A percentile compares a stretch with the other conserved stretches of the same genome.
phyloP scores from a whole-genome alignment of 805 yeast genomes.

The Yamadazyma takamatsuzukensis region DNA sequence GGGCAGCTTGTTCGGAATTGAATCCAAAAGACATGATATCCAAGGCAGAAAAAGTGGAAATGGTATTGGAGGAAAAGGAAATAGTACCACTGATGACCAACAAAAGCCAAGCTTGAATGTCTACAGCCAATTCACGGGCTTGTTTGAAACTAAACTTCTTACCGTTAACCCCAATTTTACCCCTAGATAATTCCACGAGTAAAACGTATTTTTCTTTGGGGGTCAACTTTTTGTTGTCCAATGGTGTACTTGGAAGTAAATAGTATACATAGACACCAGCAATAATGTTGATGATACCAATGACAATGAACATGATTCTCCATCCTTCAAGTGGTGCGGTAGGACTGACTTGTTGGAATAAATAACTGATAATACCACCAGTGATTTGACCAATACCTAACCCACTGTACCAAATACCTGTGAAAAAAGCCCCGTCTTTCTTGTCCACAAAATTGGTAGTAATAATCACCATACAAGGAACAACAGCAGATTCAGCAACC shows the following conservation, averaged over 20 bases:
- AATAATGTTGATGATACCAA: slow-evolving; percentile 15
- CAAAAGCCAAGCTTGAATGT: slow-evolving; percentile 18
- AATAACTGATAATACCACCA: slow-evolving; percentile 18
- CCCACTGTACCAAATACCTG: slow-evolving; percentile 22
- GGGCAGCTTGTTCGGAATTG: slow-evolving; percentile 16
- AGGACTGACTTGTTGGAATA: slow-evolving; percentile 14
- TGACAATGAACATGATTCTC: slow-evolving; percentile 18
- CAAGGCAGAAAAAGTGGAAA: slow-evolving; percentile 16
- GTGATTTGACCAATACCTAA: slow-evolving; percentile 19
- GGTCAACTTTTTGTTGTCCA: slow-evolving; percentile 13
- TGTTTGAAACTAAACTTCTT: slow-evolving; percentile 13
- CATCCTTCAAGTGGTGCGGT: slow-evolving; percentile 14
- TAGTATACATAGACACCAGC: slow-evolving; percentile 15
- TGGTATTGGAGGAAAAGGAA: slow-evolving; percentile 18
- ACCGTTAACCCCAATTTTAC: slow-evolving; percentile 15
- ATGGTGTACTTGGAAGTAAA: slow-evolving; percentile 18
- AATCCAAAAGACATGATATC: slow-evolving; percentile 20
- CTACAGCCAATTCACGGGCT: slow-evolving; percentile 13
- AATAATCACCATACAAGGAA: slow-evolving; percentile 21
- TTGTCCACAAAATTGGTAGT: slow-evolving; percentile 21
- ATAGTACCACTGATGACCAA: slow-evolving; percentile 16
- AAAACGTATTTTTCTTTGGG: slow-evolving; percentile 17
- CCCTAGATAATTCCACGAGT: slow-evolving; percentile 13
- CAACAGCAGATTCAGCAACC: slow-evolving; percentile 18
- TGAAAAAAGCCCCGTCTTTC: slow-evolving; percentile 18